Evolutionary conservation across 176 grass and related monocot genomes (phyloP), one percentile per base, ranked within the genome.

Genomic region (Ensete glaucum): DNA sequence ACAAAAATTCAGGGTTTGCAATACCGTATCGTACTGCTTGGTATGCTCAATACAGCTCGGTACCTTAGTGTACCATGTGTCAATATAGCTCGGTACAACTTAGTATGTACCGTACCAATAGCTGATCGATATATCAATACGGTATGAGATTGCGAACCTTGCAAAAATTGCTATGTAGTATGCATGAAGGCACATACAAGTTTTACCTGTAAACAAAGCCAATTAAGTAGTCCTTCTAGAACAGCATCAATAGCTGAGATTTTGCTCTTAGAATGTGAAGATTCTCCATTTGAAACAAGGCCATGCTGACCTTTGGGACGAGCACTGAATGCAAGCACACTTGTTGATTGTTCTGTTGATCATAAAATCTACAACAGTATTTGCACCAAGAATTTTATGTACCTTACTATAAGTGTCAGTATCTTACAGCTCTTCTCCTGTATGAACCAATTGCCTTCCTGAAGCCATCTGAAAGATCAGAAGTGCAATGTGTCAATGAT

Each of bases 341-440:
- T 79, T 66, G 57, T 71, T 11, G 49, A 52, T 48, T 49, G 23
- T 22, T 49, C 8, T 14, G 9, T 43, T 78, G 24, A 53, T 68
- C 23, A 68, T 53, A 21, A 43, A 58, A 52, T 50, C 13, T 43
- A 43, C 9, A 69, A 55, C 9, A 73, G 27, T 19, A 27, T 64
- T 60, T 53, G 22, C 57, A 13, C 8, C 54, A 74, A 55, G 22
- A 56, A 73, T 7, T 74, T 73, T 27, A 51, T 21, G 57, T 20
- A 71, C 43, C 69, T 71, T 11, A 71, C 34, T 51, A 71, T 52
- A 8, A 71, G 0, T 60, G 85, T 88, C 77, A 97, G 86, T 83
- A 93, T 87, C 76, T 91, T 93, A 53, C 90, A 91, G 69, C 88
- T 87, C 78, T 91, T 98, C 79, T 98, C 94, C 86, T 98, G 88